phyloP scores from a whole-genome alignment of 2,329 filamentous ascomycete genomes.

The Stemphylium vesicarium region DNA sequence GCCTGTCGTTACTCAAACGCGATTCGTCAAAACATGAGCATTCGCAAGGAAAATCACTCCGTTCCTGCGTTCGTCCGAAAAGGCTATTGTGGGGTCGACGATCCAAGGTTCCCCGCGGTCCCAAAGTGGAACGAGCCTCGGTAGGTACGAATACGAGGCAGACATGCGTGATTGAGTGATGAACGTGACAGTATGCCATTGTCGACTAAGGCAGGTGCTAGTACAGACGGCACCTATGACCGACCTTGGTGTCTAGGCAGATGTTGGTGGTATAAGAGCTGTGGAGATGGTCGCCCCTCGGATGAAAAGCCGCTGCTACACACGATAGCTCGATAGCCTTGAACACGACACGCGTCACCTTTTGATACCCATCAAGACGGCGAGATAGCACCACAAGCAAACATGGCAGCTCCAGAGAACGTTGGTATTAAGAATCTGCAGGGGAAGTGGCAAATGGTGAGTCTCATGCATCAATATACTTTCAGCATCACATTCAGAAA shows the following conservation, averaged over 20 bases:
- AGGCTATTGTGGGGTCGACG: background rate
- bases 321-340: conserved; percentile 6
- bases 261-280: conserved; percentile 16
- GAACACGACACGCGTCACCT: background rate
- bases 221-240: conserved; percentile 9
- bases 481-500: background rate
- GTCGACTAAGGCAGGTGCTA: conserved; percentile 22
- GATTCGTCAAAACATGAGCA: background rate
- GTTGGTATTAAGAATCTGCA: conserved; percentile 45
- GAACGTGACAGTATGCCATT: conserved; percentile 17
- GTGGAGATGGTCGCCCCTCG: background rate
- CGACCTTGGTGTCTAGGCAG: conserved; percentile 17
- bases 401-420: conserved; percentile 48
- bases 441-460: conserved; percentile 50
- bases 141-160: conserved; percentile 10
- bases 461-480: background rate
- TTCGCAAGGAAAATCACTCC: no score
- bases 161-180: conserved; percentile 17
- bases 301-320: background rate
- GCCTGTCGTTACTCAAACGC: background rate
- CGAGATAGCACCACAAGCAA: conserved; percentile 6
- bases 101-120: conserved; percentile 24
- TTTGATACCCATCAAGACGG: background rate
- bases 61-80: background rate
- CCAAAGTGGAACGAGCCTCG: conserved; percentile 26